These are phyloP conservation scores for Blastobotrys parvus DNA, from an alignment of 805 yeast genomes.

Conservation along the genomic window DNA sequence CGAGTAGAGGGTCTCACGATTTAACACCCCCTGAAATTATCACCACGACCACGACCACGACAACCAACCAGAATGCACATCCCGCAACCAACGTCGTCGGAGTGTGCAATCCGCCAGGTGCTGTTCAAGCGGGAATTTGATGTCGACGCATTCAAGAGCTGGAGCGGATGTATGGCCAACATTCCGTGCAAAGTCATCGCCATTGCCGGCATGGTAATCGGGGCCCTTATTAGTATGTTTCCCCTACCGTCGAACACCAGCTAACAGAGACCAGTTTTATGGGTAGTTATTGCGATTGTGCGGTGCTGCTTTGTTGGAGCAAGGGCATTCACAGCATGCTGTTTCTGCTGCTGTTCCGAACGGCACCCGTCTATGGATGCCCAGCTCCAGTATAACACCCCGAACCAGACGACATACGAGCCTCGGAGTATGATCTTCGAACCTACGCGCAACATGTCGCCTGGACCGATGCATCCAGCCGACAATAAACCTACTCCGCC, in stretches of 20 bases:
- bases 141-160: constrained; percentile 40
- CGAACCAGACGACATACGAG: neutral
- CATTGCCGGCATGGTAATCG: constrained; percentile 61
- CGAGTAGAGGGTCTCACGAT: too few relatives aligned
- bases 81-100: too few relatives aligned
- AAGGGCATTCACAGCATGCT: constrained; percentile 39
- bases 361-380: constrained; percentile 4
- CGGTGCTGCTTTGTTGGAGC: constrained; percentile 55
- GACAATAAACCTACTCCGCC: constrained; percentile 4
- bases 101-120: constrained; percentile 1
- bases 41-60: too few relatives aligned
- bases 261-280: constrained; percentile 24
- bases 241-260: neutral
- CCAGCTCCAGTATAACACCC: neutral
- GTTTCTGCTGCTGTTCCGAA: constrained; percentile 43
- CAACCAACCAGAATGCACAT: too few relatives aligned
- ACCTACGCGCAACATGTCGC: too few relatives aligned
- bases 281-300: constrained; percentile 48
- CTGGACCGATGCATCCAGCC: too few relatives aligned
- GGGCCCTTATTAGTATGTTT: constrained; percentile 33
- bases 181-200: constrained; percentile 68
- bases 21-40: too few relatives aligned
- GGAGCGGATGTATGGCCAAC: constrained; percentile 80
- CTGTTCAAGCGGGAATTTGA: too few relatives aligned
- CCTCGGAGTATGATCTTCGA: too few relatives aligned